Conservation (phyloP, 1,284 basidiomycete genomes). For the Heterobasidion annosum region DNA sequence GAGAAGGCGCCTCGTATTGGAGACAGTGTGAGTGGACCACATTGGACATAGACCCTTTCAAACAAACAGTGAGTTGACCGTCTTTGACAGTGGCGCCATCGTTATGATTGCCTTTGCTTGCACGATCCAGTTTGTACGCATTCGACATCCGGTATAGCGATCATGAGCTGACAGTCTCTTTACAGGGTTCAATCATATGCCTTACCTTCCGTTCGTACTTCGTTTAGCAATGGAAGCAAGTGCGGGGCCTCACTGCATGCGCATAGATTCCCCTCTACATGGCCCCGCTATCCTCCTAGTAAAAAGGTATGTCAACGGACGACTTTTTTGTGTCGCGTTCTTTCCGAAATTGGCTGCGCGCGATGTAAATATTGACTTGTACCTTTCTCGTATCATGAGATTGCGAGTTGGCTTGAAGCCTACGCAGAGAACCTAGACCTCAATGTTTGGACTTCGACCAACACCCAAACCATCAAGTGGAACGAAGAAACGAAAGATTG, state of each 20-base stretch:
- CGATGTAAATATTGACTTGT: not conserved
- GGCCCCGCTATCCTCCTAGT: slow-evolving; percentile 55
- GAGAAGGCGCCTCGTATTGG: slow-evolving; percentile 46
- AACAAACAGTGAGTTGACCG: not conserved
- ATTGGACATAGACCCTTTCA: not conserved
- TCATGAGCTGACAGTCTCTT: not conserved
- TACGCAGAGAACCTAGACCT: slow-evolving; percentile 60
- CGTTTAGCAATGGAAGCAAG: not conserved
- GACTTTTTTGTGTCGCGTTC: not conserved
- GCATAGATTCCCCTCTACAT: slow-evolving; percentile 37
- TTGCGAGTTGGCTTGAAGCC: slow-evolving; percentile 61
- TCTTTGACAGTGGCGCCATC: slow-evolving; percentile 32
- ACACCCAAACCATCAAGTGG: slow-evolving; percentile 31
- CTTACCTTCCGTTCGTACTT: slow-evolving; percentile 38
- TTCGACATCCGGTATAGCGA: not conserved
- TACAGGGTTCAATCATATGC: slow-evolving; percentile 22
- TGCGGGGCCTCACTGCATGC: not conserved
- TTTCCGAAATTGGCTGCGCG: not conserved
- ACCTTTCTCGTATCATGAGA: slow-evolving; percentile 21
- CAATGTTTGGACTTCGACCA: slow-evolving; percentile 55
- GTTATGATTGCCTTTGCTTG: slow-evolving; percentile 55
- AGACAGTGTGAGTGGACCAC: slow-evolving; percentile 17
- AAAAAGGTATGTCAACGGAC: slow-evolving; percentile 26
- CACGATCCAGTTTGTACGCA: slow-evolving; percentile 58
- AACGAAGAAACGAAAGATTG: slow-evolving; percentile 38